Evolutionary conservation across 2,329 filamentous ascomycete species (phyloP).

Genomic region (Fusarium sp.): DNA sequence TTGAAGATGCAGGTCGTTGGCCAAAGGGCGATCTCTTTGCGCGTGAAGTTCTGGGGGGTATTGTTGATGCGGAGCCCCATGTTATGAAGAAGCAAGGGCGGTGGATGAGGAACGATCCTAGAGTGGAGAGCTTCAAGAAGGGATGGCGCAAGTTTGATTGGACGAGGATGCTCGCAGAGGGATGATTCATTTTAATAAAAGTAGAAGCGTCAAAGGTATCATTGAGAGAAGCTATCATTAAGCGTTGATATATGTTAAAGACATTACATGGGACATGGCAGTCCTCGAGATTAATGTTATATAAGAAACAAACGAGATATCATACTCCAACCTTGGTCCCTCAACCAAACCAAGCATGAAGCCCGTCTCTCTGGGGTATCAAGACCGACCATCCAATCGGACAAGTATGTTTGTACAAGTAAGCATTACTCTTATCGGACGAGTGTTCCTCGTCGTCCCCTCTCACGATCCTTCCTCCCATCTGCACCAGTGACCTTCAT

Average conservation of each 20-base stretch:
- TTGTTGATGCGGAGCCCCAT: constrained; percentile 84
- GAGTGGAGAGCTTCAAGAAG: constrained; percentile 81
- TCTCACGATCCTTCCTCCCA: constrained; percentile 47
- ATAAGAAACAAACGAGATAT: constrained; percentile 21
- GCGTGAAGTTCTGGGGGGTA: constrained; percentile 89
- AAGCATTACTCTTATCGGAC: constrained; percentile 19
- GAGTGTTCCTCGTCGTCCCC: constrained; percentile 43
- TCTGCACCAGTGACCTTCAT: constrained; percentile 65
- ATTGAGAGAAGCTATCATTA: constrained; percentile 5
- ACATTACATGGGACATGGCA: constrained; percentile 32
- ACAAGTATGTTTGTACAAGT: not conserved
- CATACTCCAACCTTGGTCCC: not conserved
- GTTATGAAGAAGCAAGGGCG: constrained; percentile 89
- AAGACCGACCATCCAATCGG: constrained; percentile 7
- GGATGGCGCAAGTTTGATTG: constrained; percentile 95
- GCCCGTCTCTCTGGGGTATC: constrained; percentile 25
- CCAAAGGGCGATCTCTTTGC: constrained; percentile 93
- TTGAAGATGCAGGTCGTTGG: constrained; percentile 88
- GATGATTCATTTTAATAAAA: not conserved
- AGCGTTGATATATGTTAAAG: constrained; percentile 27
- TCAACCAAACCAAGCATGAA: not conserved
- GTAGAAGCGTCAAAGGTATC: not conserved
- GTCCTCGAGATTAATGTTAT: constrained; percentile 41
- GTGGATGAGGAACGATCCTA: constrained; percentile 77
- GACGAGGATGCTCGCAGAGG: constrained; percentile 66